A percentile compares a stretch with the other conserved stretches of the same genome.
Evolutionary conservation across 1,284 basidiomycete species (phyloP).

Genomic region (Meira miltonrushii): DNA sequence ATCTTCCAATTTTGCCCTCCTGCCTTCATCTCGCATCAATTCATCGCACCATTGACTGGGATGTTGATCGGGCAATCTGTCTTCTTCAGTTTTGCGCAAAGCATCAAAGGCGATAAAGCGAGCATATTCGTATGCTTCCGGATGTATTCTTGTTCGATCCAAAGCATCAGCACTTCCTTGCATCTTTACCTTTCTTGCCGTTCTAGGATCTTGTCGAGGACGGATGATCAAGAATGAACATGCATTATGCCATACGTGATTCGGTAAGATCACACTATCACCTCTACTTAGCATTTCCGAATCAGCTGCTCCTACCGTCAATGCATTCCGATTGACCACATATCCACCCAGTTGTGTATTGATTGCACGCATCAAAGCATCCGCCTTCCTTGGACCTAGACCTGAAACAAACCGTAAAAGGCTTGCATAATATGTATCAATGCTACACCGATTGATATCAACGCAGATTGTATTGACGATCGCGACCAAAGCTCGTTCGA

Average conservation of each 20-base stretch:
- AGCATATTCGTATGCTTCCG: slow-evolving; percentile 94
- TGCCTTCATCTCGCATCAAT: slow-evolving; percentile 78
- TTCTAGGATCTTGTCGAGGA: slow-evolving; percentile 41
- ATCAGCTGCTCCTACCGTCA: slow-evolving; percentile 9
- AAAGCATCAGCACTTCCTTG: slow-evolving; percentile 75
- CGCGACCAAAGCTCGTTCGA: slow-evolving; percentile 85
- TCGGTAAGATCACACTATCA: slow-evolving; percentile 28
- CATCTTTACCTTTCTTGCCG: slow-evolving; percentile 1
- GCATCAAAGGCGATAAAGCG: slow-evolving; percentile 98
- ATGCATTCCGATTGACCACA: slow-evolving; percentile 37
- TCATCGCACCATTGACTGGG: slow-evolving; percentile 53
- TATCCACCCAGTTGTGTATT: slow-evolving; percentile 40
- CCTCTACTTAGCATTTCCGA: slow-evolving; percentile 25
- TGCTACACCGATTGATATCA: slow-evolving; percentile 86
- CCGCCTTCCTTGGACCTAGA: slow-evolving; percentile 89
- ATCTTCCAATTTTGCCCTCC: slow-evolving; percentile 76
- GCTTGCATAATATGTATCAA: slow-evolving; percentile 77
- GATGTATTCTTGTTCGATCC: slow-evolving; percentile 93
- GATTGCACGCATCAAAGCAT: slow-evolving; percentile 63
- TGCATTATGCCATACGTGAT: slow-evolving; percentile 54
- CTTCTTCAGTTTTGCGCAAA: slow-evolving; percentile 64
- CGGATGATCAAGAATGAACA: slow-evolving; percentile 75
- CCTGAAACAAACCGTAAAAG: slow-evolving; percentile 88
- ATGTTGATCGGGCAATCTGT: slow-evolving; percentile 43
- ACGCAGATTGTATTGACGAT: slow-evolving; percentile 87